Percentiles rank a stretch among this genome's conserved stretches.
Evolutionary conservation across 78 protist species (phyloP).

Genomic region (Carpediemonas membranifera): DNA sequence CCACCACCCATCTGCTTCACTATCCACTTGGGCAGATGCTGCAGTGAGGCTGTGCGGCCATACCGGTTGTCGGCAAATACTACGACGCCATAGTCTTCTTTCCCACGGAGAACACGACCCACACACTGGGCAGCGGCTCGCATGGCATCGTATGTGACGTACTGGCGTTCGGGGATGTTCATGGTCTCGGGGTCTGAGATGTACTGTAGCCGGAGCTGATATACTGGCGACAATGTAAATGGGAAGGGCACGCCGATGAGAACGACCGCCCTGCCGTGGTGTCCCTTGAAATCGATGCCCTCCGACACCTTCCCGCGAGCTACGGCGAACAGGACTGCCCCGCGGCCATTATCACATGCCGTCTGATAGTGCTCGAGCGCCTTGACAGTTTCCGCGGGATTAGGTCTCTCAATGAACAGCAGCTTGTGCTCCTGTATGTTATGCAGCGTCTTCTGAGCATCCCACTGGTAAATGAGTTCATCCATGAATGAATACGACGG

Average conservation of each 20-base stretch:
- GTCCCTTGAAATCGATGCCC: neutral
- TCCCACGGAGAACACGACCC: constrained; percentile 90
- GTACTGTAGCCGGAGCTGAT: constrained; percentile 41
- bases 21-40: neutral
- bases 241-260: constrained; percentile 17
- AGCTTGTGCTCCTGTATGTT: neutral
- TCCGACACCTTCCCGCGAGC: neutral
- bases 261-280: constrained; percentile 6
- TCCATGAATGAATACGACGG: constrained; percentile 51
- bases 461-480: neutral
- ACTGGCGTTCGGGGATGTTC: constrained; percentile 64
- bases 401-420: neutral
- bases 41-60: neutral
- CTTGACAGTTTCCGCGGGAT: neutral
- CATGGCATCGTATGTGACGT: constrained; percentile 89
- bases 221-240: neutral
- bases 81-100: constrained; percentile 91
- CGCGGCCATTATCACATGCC: neutral
- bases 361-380: neutral
- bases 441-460: neutral
- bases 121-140: constrained; percentile 88
- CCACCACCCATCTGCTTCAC: too few species aligned
- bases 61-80: constrained; percentile 70
- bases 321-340: constrained; percentile 9
- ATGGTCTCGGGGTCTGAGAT: neutral